Evolutionary conservation across 225 moss, liverwort and hornwort species (phyloP), one percentile per base, ranked within the genome.

Genomic region (Antitrichia curtipendula): DNA sequence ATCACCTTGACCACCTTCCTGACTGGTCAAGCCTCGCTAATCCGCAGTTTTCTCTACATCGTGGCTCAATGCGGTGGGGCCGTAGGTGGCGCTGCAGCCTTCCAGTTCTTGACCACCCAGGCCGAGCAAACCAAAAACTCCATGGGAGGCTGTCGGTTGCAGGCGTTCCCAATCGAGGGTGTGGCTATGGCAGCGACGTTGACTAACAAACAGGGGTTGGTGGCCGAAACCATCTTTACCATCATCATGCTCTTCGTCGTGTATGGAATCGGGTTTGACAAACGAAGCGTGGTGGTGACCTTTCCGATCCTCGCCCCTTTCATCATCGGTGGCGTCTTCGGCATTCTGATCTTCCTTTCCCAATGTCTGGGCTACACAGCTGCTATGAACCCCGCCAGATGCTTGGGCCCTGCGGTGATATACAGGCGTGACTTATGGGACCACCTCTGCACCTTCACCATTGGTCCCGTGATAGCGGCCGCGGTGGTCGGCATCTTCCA

Each of bases 301-400:
- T 92, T 86, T 36, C 91, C 91, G 18, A 70, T 94, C 68, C 69
- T 80, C 75, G 43, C 92, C 18, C 94, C 94, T 38, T 91, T 92
- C 60, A 49, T 92, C 50, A 91, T 94, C 69, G 94, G 94, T 20
- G 91, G 78, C 10, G 86, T 91, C 12, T 82, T 89, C 52, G 94
- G 94, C 28, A 58, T 83, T 36, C 65, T 93, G 24, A 88, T 89
- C 21, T 84, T 91, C 49, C 72, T 91, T 53, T 94, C 94, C 6
- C 87, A 91, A 45, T 75, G 91, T 23, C 21, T 94, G 8, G 91
- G 90, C 14, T 91, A 92, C 74, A 88, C 89, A 16, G 88, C 91
- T 17, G 87, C 74, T 17, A 94, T 94, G 94, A 94, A 94, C 65
- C 94, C 94, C 22, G 94, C 94, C 40, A 83, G 94, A 34, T 94